These are phyloP conservation scores for Cladosporium colombiae DNA, from an alignment of 2,329 filamentous ascomycete genomes.

Conservation along the genomic window DNA sequence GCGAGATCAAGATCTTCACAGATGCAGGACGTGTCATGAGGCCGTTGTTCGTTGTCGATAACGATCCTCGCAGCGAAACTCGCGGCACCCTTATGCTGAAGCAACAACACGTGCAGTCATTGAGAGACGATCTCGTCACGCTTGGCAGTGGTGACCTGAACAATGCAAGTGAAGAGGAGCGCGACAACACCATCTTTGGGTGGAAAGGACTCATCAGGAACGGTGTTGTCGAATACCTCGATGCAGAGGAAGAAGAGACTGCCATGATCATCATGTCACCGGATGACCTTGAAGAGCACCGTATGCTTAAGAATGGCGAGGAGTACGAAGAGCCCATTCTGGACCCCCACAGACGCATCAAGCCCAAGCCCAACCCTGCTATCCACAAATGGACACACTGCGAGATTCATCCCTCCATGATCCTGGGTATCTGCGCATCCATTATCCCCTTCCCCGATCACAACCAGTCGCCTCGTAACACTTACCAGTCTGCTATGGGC, in stretches of 20 bases:
- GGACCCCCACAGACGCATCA: slow-evolving; percentile 82
- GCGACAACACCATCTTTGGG: slow-evolving; percentile 66
- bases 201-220: slow-evolving; percentile 84
- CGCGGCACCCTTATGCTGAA: slow-evolving; percentile 78
- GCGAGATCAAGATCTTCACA: slow-evolving; percentile 98
- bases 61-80: slow-evolving; percentile 72
- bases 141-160: slow-evolving; percentile 45
- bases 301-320: slow-evolving; percentile 39
- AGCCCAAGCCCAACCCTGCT: slow-evolving; percentile 81
- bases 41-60: slow-evolving; percentile 90
- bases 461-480: slow-evolving; percentile 97
- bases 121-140: slow-evolving; percentile 72
- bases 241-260: slow-evolving; percentile 97
- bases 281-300: slow-evolving; percentile 76
- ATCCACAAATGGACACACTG: slow-evolving; percentile 96
- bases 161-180: slow-evolving; percentile 60
- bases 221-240: slow-evolving; percentile 91
- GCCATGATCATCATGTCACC: slow-evolving; percentile 99
- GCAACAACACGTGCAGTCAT: slow-evolving; percentile 75
- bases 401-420: slow-evolving; percentile 99
- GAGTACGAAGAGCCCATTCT: slow-evolving; percentile 28
- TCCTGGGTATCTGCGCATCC: slow-evolving; percentile 95
- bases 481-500: slow-evolving; percentile 99
- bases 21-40: slow-evolving; percentile 94
- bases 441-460: slow-evolving; percentile 99